Evolutionary conservation across 2,329 filamentous ascomycete genomes (phyloP), one percentile per base, ranked within the genome.

Genomic region (Hypomyces perniciosus): DNA sequence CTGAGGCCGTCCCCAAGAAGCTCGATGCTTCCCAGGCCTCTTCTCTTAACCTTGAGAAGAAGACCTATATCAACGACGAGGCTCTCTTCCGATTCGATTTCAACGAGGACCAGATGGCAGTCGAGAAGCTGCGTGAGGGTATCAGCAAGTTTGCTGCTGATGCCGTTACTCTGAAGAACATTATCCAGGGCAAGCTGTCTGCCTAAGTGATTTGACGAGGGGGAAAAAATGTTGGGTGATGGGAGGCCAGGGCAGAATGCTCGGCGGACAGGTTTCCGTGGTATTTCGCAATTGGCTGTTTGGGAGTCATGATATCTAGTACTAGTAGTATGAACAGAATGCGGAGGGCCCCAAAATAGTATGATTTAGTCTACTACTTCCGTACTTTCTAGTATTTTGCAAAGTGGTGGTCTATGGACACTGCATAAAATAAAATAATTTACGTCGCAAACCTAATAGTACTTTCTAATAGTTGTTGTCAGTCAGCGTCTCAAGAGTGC

Each of bases 141-240:
- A 99, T 99, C 80, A 95, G 89, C 81, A 96, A 96, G 79, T 99
- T 99, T 68, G 92, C 93, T 53, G 93, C 93, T 62, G 93, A 99
- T 68, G 91, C 93, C 61, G 77, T 91, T 60, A 95, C 90, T 54
- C 85, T 99, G 64, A 97, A 97, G 87, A 81, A 83, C 58, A 91
- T 95, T 66, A 80, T 99, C 67, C 86, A 86, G 80, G 73, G 83
- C 75, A 97, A 96, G 88, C 80, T 97, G 63, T 49, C 59, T 50
- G 69, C 71, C 55, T 75, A 75, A 69, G 59, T 55, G 10, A 38
- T 12, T 38, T 38, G 20, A 38, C 20, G 8, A 38, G 35, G 35
- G 35, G 20, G 35, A n/a, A 38, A 38, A 38, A 38, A 38, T 38
- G 35, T n/a, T 6, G n/a, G 20, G 20, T 20, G 20, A 20, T 20